phyloP scores from a whole-genome alignment of 352 stramenopile species.

The Globisporangium spiculum region DNA sequence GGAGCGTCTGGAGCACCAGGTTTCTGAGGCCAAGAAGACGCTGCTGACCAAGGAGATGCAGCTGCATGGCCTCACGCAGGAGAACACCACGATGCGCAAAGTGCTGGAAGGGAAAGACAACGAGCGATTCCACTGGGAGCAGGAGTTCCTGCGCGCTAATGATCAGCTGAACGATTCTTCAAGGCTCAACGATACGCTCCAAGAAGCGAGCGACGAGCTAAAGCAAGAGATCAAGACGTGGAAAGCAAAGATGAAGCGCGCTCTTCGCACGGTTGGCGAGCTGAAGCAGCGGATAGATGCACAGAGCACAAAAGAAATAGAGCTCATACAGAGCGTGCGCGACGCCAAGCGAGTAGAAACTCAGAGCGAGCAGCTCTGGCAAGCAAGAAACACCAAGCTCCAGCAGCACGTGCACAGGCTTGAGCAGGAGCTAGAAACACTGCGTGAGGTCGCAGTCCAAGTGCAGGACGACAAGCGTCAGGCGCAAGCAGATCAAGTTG shows the following conservation, averaged over 20 bases:
- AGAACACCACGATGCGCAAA: constrained; percentile 27
- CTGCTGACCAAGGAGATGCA: constrained; percentile 66
- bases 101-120: constrained; percentile 34
- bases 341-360: constrained; percentile 27
- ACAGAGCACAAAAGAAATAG: constrained; percentile 11
- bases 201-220: constrained; percentile 20
- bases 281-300: constrained; percentile 28
- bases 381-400: constrained; percentile 30
- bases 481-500: constrained; percentile 21
- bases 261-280: constrained; percentile 29
- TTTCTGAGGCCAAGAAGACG: constrained; percentile 41
- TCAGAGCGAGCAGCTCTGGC: constrained; percentile 28
- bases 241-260: constrained; percentile 43
- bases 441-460: constrained; percentile 23
- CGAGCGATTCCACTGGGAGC: constrained; percentile 51
- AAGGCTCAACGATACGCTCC: constrained; percentile 16
- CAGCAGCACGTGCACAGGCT: constrained; percentile 25
- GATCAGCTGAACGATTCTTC: constrained; percentile 25
- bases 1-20: constrained; percentile 36
- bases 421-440: constrained; percentile 9
- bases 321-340: constrained; percentile 15
- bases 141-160: constrained; percentile 35
- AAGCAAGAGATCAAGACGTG: constrained; percentile 32
- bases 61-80: constrained; percentile 44
- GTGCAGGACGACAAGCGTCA: constrained; percentile 21